A percentile compares a stretch with the other conserved stretches of the same genome.
phyloP scores from a whole-genome alignment of 2,329 filamentous ascomycete species.

The Colletotrichum eremochloae region DNA sequence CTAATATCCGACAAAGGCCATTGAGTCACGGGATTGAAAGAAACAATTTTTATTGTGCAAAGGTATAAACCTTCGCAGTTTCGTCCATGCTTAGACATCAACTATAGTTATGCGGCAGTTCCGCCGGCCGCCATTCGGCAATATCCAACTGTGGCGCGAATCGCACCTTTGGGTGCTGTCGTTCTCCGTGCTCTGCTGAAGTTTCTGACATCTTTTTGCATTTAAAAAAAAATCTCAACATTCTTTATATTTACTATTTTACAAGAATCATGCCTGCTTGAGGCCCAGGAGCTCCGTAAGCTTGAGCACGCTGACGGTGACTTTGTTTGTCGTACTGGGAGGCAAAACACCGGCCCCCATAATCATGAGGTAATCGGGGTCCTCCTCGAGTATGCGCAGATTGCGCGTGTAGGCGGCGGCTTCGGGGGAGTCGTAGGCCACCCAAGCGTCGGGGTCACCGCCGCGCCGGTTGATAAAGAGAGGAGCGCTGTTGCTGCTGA shows the following conservation, averaged over 20 bases:
- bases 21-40: constrained; percentile 8
- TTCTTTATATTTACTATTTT: background rate
- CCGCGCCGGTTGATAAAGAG: constrained; percentile 59
- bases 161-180: background rate
- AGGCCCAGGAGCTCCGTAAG: constrained; percentile 45
- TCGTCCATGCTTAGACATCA: background rate
- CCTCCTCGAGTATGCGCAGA: constrained; percentile 52
- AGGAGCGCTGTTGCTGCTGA: constrained; percentile 54
- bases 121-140: background rate
- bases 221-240: background rate
- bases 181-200: background rate
- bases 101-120: no score
- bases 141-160: constrained; percentile 13
- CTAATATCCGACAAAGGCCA: background rate
- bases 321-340: constrained; percentile 60
- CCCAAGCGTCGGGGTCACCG: constrained; percentile 55
- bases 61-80: background rate
- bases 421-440: constrained; percentile 52
- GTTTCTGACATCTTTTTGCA: fast-evolving
- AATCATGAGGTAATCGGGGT: constrained; percentile 55
- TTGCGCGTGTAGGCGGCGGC: constrained; percentile 55
- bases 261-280: constrained; percentile 18
- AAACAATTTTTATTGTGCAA: no score
- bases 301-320: constrained; percentile 54
- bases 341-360: constrained; percentile 61